phyloP scores from a whole-genome alignment of 495 filamentous ascomycete species.

The Aspergillus heteromorphus region DNA sequence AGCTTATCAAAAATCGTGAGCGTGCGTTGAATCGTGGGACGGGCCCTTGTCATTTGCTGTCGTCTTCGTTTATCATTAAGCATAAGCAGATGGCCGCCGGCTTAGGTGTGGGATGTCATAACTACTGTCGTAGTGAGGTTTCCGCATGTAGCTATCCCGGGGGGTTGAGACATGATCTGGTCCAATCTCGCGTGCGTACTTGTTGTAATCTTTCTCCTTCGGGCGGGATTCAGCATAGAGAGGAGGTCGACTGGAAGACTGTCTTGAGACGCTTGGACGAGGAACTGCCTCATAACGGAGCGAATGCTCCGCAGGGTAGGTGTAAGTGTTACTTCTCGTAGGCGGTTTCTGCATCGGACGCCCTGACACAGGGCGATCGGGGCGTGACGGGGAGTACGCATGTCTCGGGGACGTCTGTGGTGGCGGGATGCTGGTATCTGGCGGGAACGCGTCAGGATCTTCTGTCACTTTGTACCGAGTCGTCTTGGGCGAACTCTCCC shows the following conservation, averaged over 20 bases:
- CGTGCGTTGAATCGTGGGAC: neutral
- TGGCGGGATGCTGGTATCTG: conserved; percentile 26
- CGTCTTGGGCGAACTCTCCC: conserved; percentile 27
- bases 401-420: conserved; percentile 20
- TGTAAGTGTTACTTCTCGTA: conserved; percentile 17
- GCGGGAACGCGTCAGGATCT: conserved; percentile 24
- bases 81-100: neutral
- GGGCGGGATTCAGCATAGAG: conserved; percentile 14
- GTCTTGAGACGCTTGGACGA: conserved; percentile 5
- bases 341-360: conserved; percentile 8
- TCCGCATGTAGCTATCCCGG: neutral
- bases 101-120: neutral
- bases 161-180: conserved; percentile 3
- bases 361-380: conserved; percentile 3
- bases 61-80: neutral
- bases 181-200: conserved; percentile 10
- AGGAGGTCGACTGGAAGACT: conserved; percentile 9
- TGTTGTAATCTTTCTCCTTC: conserved; percentile 11
- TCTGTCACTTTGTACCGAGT: conserved; percentile 29
- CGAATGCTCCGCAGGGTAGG: conserved; percentile 10
- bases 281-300: neutral
- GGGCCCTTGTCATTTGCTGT: neutral
- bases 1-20: neutral
- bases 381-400: conserved; percentile 16
- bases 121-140: neutral